Percentiles rank a stretch among this genome's conserved stretches.
These are phyloP conservation scores for Penicillium ochrochloron DNA, from an alignment of 495 filamentous ascomycete species.

Conservation along the genomic window DNA sequence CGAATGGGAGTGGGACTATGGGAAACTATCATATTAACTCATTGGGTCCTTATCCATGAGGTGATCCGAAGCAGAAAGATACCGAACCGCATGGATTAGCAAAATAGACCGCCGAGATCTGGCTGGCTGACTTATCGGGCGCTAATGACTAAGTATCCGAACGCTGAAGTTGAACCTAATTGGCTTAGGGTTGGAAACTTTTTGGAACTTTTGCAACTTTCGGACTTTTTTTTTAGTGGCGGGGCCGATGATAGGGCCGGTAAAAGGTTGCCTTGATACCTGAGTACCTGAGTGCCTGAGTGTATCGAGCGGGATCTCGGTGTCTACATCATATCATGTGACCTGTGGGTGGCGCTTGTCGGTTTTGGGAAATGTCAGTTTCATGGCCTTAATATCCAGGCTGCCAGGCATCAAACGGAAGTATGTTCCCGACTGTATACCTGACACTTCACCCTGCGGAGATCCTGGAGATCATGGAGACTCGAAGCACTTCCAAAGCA, in stretches of 20 bases:
- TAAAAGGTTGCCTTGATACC: neutral
- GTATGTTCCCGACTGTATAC: neutral
- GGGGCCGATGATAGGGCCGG: neutral
- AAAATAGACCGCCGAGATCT: slow-evolving; percentile 49
- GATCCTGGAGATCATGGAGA: neutral
- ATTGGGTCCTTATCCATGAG: slow-evolving; percentile 31
- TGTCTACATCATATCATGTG: neutral
- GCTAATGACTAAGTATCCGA: neutral
- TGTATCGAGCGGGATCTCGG: neutral
- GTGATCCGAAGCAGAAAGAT: slow-evolving; percentile 51
- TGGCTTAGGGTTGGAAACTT: neutral
- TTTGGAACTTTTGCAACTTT: neutral
- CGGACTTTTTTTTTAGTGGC: no score
- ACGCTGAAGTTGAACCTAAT: no score
- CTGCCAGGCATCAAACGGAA: neutral
- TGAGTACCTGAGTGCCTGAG: neutral
- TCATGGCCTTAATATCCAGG: neutral
- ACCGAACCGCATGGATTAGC: slow-evolving; percentile 49
- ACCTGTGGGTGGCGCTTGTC: neutral
- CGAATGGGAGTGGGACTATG: slow-evolving; percentile 25
- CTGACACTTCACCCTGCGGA: neutral
- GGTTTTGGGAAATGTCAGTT: slow-evolving; percentile 3
- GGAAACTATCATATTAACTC: slow-evolving; percentile 6
- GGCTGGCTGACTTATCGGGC: slow-evolving; percentile 10
- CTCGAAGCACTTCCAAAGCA: neutral